A percentile compares a stretch with the other conserved stretches of the same genome.
These are phyloP conservation scores for Dissophora globulifera DNA, from an alignment of 192 early-diverging fungal genomes.

Conservation along the genomic window DNA sequence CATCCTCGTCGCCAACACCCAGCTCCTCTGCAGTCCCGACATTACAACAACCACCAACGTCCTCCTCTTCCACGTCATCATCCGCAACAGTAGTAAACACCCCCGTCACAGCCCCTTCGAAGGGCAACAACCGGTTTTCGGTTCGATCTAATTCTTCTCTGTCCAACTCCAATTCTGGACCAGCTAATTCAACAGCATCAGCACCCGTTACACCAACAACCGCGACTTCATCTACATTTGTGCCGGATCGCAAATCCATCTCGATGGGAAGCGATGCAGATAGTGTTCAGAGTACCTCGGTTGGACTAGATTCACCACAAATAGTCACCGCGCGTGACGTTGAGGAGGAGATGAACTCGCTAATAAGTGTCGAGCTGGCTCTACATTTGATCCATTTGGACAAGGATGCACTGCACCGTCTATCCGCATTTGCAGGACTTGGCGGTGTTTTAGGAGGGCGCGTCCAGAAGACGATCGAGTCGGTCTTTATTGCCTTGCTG, in stretches of 20 bases:
- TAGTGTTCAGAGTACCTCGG: constrained; percentile 42
- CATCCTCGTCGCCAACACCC: constrained; percentile 14
- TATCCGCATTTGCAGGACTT: constrained; percentile 71
- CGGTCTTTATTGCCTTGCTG: constrained; percentile 80
- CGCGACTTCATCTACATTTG: constrained; percentile 14
- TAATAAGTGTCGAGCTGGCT: constrained; percentile 83
- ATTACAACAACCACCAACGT: not conserved
- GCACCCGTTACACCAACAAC: constrained; percentile 6
- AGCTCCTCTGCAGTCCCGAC: constrained; percentile 10
- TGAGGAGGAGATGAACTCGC: constrained; percentile 65
- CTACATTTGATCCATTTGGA: constrained; percentile 90
- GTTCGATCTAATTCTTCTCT: constrained; percentile 41
- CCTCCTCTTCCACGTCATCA: constrained; percentile 14
- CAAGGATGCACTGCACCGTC: constrained; percentile 76
- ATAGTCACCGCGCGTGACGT: constrained; percentile 42
- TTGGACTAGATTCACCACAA: constrained; percentile 17
- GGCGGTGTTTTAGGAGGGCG: constrained; percentile 67
- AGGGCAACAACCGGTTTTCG: constrained; percentile 45
- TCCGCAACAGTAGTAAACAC: constrained; percentile 8
- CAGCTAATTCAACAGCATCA: constrained; percentile 1
- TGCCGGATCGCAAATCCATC: constrained; percentile 31
- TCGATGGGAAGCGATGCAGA: constrained; percentile 58
- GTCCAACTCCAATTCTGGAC: constrained; percentile 17
- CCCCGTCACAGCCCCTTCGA: constrained; percentile 19
- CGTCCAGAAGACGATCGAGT: constrained; percentile 79